Evolutionary conservation across 2,329 filamentous ascomycete genomes (phyloP), one percentile per base, ranked within the genome.

Genomic region (Dryadomyces quercus-mongolicae): DNA sequence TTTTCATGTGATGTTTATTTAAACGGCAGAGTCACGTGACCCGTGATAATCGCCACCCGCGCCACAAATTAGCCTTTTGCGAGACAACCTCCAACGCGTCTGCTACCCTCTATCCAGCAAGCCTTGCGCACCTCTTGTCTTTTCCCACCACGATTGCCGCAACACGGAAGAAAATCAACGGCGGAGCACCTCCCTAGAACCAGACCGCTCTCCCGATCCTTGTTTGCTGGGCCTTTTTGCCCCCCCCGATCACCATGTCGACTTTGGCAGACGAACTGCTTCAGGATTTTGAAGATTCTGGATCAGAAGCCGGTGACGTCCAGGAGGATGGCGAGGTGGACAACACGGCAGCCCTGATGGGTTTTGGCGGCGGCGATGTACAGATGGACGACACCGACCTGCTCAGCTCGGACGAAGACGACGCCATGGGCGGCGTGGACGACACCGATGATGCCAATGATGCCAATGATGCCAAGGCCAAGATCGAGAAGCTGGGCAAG

Each of bases 241-340:
- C 25, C 25, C 25, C 25, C 25, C 25, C 10, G 22, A 20, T 42
- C 25, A 40, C n/a, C 52, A 94, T 96, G 90, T 89, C 92, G 67
- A 94, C 89, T 47, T 78, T 94, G 59, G 92, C 88, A 58, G 91
- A 97, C 64, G 92, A 97, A 67, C 80, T 98, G 12, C 77, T 97
- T 62, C 88, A 93, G 64, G 89, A 95, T 67, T 93, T 95, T 60
- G 89, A 90, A 63, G 88, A 94, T 65, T 88, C 84, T 6, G 89
- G 84, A 52, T 88, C 88, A 52, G 88, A 93, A 62, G 81, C 78
- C 42, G 84, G 85, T 58, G 80, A 81, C 40, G 74, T 80, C 36
- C 74, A 77, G 49, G 74, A 79, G 55, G 72, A 77, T 52, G 72
- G 74, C 57, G 66, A 71, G 53, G 67, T 70, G 53, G 68, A 74